Evolutionary conservation across 2,329 filamentous ascomycete genomes (phyloP).

Genomic region (Daldinia eschscholtzii): DNA sequence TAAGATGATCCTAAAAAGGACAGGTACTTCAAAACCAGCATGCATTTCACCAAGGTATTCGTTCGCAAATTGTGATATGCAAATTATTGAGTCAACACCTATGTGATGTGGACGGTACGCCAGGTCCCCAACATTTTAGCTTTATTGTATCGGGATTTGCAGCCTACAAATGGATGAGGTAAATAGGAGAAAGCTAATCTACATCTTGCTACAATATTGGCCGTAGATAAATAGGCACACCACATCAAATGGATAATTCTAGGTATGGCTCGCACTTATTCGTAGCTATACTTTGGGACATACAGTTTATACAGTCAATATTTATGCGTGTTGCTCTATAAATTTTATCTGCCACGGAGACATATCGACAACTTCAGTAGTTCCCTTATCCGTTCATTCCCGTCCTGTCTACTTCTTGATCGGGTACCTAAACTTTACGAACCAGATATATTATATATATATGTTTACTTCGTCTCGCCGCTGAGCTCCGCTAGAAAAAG

Average conservation of each 20-base stretch:
- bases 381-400: background rate
- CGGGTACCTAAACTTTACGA: background rate
- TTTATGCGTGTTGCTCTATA: too few relatives aligned
- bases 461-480: slow-evolving; percentile 17
- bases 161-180: too few relatives aligned
- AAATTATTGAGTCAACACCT: background rate
- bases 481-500: slow-evolving; percentile 40
- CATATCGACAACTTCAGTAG: background rate
- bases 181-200: too few relatives aligned
- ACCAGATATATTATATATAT: background rate
- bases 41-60: background rate
- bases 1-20: slow-evolving; percentile 3
- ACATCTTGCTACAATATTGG: too few relatives aligned
- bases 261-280: too few relatives aligned
- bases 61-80: background rate
- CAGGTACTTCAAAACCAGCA: background rate
- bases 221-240: too few relatives aligned
- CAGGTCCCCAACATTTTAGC: background rate
- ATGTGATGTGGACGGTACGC: background rate
- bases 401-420: background rate
- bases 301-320: too few relatives aligned
- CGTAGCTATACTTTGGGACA: too few relatives aligned
- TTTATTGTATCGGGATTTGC: too few relatives aligned
- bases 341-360: background rate
- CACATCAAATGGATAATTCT: too few relatives aligned